Base-by-base conservation (phyloP, 108 stramenopile species). In the Epithemia pelagica region DNA sequence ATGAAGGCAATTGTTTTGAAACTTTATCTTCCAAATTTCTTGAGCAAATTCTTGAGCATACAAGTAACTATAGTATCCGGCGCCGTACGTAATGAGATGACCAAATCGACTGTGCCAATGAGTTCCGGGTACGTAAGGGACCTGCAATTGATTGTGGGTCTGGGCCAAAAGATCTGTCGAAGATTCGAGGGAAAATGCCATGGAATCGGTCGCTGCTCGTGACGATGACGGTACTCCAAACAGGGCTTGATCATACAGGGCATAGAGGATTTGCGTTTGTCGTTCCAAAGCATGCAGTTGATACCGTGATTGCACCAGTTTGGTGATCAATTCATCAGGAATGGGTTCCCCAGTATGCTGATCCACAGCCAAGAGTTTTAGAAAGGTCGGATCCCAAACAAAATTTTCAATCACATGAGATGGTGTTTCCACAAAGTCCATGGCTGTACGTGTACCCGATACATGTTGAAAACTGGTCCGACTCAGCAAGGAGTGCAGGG, bases 391-490 rank as follows among this genome's bases (percentile, higher is more conserved):
- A 69, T 91, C 87, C 76, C 89, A 85, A 2, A 82, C 84, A 75
- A 73, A 91, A 30, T 88, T 66, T 74, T 95, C 94, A 62, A 92
- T 76, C 68, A 87, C 73, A 80, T 92, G 94, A 1, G 80, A 82
- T 0, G 91, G 91, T 10, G 89, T 92, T 71, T 95, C 94, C 32
- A 95, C 90, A 84, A 92, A 95, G 71, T 95, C 94, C 89, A 91
- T 87, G 54, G 94, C 77, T 24, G 84, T 92, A 20, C 96, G 74
- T 2, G 95, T 97, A 15, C 99, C 99, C 7, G 92, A 89, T 54
- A 97, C 62, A 67, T 99, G 99, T 75, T 99, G 97, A 67, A 92
- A 98, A 33, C 77, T 78, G 30, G 97, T 97, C 15, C 96, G 83
- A 18, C 90, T 91, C 26, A 97, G 77, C 21, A 98, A 71, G 1